Base-by-base conservation (phyloP, 306 rosid species). In the Boehmeria nivea region DNA sequence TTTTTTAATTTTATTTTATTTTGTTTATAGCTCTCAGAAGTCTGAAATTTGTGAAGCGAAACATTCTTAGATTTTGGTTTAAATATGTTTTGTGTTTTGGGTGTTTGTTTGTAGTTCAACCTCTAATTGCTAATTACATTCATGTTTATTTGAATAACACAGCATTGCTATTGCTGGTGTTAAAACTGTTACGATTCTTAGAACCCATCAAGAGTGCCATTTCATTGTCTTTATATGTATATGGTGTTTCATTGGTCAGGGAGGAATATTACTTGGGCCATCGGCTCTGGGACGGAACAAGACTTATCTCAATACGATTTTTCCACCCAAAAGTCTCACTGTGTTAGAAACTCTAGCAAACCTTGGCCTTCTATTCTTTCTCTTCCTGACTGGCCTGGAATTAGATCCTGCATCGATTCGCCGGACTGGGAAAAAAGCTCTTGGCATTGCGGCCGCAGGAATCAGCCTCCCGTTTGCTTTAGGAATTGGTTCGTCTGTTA, bases 341-440 rank as follows among this genome's bases (percentile, higher is more conserved):
- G 82, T 89, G 70, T 75, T 89, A 56, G 97, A 89, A 54, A 89
- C 97, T 59, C 62, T 89, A 27, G 97, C 97, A 51, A 89, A 89
- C 63, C 67, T 89, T 43, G 97, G 95, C 64, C 84, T 89, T 44
- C 50, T 89, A 2, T 86, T 89, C 78, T 89, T 89, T 60, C 75
- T 89, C 26, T 89, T 89, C 75, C 74, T 83, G 37, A 80, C 74
- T 5, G 95, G 97, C 18, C 73, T 89, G 27, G 95, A 86, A 69
- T 65, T 89, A 43, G 95, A 89, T 68, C 86, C 72, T 13, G 68
- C 64, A 54, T 70, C 95, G 34, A 48, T 89, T 34, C 84, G 86
- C 47, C 61, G 48, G 63, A 81, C 97, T 28, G 94, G 94, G 48
- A 80, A 69, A 1, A 70, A 72, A 61, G 82, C 81, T 63, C 59